Base-by-base conservation (phyloP, 1,139 yeast species). In the Candida tetrigidarum region DNA sequence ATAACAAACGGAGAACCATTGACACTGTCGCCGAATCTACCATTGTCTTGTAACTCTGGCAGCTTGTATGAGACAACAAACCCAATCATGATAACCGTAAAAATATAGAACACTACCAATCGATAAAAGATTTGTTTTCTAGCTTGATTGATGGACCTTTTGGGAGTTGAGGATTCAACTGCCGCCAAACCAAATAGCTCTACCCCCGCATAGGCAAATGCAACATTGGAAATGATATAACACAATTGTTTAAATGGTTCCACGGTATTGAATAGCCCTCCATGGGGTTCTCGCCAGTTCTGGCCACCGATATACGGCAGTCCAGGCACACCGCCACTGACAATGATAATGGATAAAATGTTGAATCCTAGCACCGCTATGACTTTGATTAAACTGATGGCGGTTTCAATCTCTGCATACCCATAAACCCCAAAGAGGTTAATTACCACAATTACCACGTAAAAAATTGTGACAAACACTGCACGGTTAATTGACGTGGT, bases 1-100 rank as follows among this genome's bases (percentile, higher is more conserved):
- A 71, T 64, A 18, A 71, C 76, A 54, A 69, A 71, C 2, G 76
- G 76, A 4, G 75, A 69, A 15, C 69, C 60, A 42, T 69, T 66
- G 37, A 63, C 53, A 43, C 60, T 62, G 12, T 55, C 58, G 14
- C 58, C 56, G 37, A 48, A 35, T 30, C 38, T 30, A 19, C 37
- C 15, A 38, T 38, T 28, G 37, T 46, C 56, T 9, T 56, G 47
- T 32, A 63, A 50, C 12, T 45, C 44, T 2, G 55, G 50, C 30
- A 56, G 53, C 42, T 58, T 61, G 51, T 64, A 68, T 12, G 67
- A 59, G 3, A 68, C 70, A 19, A 67, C 52, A 37, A 64, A 62
- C 9, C 70, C 70, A 48, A 66, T 59, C 67, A 65, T 60, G 28
- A 60, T 51, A 25, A 66, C 58, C 6, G 66, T 54, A 14, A 62